Conservation (phyloP, 2,329 filamentous ascomycete species). For the Aspergillus fructus region DNA sequence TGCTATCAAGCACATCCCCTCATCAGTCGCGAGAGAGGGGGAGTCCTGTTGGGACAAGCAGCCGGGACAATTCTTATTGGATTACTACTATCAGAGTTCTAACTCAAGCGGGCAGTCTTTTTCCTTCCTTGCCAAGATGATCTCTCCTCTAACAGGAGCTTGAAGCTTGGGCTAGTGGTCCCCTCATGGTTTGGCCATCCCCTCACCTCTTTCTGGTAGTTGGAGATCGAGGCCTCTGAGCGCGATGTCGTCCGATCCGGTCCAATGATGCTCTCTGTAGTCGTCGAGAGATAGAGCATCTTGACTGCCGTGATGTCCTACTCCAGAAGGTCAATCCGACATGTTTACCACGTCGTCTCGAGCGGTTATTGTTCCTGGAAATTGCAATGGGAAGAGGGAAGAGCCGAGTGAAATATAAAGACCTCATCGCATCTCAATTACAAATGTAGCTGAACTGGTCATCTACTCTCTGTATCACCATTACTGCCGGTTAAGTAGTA, state of each 20-base stretch:
- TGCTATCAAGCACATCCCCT: neutral
- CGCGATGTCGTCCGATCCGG: neutral
- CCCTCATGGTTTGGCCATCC: neutral
- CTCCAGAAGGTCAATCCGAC: slow-evolving; percentile 19
- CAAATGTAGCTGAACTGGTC: neutral
- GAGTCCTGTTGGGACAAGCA: too few species aligned
- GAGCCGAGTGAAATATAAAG: slow-evolving; percentile 1
- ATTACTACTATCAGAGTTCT: neutral
- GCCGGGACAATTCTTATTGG: neutral
- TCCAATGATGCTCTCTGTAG: neutral
- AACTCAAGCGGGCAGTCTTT: neutral
- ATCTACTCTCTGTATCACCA: neutral
- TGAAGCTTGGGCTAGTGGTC: neutral
- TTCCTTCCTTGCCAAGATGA: neutral
- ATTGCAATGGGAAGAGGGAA: neutral
- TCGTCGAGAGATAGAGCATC: neutral
- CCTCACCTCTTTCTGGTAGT: neutral
- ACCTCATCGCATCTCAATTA: neutral
- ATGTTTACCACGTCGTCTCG: neutral
- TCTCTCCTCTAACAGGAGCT: too few species aligned
- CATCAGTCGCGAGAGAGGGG: neutral
- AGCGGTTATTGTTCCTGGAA: neutral
- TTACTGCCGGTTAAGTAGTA: neutral
- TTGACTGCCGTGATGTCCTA: slow-evolving; percentile 8
- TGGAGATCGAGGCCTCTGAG: neutral